Conservation (phyloP, 805 yeast genomes). For the Kuraishia cidri region DNA sequence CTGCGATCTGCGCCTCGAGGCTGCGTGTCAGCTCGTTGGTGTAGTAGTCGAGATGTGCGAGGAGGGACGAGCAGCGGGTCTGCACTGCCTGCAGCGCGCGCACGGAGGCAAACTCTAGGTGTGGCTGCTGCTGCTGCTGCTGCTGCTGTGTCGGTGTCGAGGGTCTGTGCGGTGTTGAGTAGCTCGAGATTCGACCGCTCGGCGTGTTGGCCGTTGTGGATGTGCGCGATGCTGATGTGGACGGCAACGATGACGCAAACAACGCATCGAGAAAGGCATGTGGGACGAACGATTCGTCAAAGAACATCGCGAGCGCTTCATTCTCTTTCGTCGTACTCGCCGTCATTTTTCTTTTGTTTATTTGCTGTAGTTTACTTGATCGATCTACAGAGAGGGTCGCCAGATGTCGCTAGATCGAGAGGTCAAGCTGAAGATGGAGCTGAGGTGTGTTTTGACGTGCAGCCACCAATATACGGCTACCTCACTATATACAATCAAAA, state of each 20-base stretch:
- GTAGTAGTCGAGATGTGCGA: constrained; percentile 54
- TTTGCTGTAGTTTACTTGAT: too few relatives aligned
- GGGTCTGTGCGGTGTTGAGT: not conserved
- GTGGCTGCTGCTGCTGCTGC: not conserved
- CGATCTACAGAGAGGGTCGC: not conserved
- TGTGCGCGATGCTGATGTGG: constrained; percentile 5
- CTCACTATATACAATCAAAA: not conserved
- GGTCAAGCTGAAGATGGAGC: too few relatives aligned
- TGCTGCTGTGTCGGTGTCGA: not conserved
- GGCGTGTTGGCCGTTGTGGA: constrained; percentile 1
- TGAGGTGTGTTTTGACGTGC: too few relatives aligned
- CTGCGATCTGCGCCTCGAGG: constrained; percentile 38
- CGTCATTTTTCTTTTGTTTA: not conserved
- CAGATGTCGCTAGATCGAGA: too few relatives aligned
- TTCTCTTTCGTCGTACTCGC: not conserved
- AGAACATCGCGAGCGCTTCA: constrained; percentile 55
- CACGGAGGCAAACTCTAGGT: not conserved
- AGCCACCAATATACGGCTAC: too few relatives aligned
- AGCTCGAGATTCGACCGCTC: not conserved
- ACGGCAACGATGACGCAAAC: constrained; percentile 28
- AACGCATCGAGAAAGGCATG: constrained; percentile 58
- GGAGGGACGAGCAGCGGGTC: constrained; percentile 37
- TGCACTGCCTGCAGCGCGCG: constrained; percentile 30
- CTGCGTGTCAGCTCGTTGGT: constrained; percentile 49
- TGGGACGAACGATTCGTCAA: constrained; percentile 58